Conservation (phyloP, 2,329 filamentous ascomycete genomes). For the Magnaporthiopsis incrustans region DNA sequence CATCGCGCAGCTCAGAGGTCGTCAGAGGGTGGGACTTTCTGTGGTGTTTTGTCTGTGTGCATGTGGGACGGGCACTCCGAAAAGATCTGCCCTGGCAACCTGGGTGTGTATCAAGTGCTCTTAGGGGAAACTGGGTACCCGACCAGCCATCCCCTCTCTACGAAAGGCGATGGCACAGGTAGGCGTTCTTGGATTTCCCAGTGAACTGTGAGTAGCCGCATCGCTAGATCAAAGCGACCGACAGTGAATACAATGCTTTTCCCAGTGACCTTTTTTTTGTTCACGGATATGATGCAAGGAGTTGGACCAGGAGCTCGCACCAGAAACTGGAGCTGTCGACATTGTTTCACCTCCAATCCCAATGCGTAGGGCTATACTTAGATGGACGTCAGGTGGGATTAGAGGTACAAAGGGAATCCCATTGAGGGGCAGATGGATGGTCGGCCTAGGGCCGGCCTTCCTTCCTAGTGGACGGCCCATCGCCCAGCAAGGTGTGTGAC, state of each 20-base stretch:
- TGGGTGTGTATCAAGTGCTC: no score
- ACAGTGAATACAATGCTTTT: not conserved
- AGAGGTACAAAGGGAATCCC: not conserved
- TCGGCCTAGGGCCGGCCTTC: no score
- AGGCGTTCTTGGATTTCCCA: no score
- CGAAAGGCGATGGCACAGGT: no score
- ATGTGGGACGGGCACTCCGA: not conserved
- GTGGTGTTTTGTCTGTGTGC: not conserved
- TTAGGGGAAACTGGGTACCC: no score
- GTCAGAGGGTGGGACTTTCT: no score
- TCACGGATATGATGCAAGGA: not conserved
- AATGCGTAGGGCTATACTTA: not conserved
- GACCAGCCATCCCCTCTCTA: no score
- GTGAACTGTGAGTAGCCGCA: not conserved
- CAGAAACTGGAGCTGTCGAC: not conserved
- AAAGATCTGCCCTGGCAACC: no score
- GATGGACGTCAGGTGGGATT: not conserved
- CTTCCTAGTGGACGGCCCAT: not conserved
- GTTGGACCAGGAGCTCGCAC: not conserved
- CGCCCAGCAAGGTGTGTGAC: constrained; percentile 3
- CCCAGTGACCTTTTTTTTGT: not conserved
- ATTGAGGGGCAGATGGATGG: no score
- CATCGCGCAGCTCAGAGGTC: no score
- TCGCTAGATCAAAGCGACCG: not conserved
- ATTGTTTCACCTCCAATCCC: not conserved